phyloP scores from a whole-genome alignment of 2,329 filamentous ascomycete genomes.

The Penicillium sp. region DNA sequence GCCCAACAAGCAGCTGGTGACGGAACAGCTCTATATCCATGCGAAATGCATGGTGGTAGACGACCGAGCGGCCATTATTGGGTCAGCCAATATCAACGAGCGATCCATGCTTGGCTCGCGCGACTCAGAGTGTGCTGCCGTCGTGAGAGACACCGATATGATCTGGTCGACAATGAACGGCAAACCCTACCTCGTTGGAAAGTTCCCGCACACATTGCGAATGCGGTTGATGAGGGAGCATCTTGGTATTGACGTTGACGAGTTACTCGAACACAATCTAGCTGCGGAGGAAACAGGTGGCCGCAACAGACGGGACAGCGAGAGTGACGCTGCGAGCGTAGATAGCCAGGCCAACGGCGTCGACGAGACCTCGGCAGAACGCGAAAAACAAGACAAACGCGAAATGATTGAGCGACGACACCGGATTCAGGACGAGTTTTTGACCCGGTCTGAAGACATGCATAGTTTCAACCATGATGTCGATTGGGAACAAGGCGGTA shows the following conservation, averaged over 20 bases:
- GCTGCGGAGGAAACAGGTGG: slow-evolving; percentile 55
- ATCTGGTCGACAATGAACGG: slow-evolving; percentile 89
- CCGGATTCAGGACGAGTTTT: slow-evolving; percentile 53
- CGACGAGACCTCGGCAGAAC: slow-evolving; percentile 28
- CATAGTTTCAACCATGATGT: slow-evolving; percentile 75
- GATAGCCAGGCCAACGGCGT: slow-evolving; percentile 18
- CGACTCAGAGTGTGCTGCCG: slow-evolving; percentile 86
- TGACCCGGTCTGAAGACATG: slow-evolving; percentile 53
- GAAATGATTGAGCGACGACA: slow-evolving; percentile 42
- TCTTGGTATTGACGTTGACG: slow-evolving; percentile 90
- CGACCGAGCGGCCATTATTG: slow-evolving; percentile 87
- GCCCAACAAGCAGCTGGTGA: slow-evolving; percentile 74
- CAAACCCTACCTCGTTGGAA: slow-evolving; percentile 80
- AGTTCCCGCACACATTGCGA: slow-evolving; percentile 88
- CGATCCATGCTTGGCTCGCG: slow-evolving; percentile 88
- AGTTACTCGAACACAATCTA: slow-evolving; percentile 75
- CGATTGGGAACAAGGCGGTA: slow-evolving; percentile 57
- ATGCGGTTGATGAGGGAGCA: slow-evolving; percentile 96
- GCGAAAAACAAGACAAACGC: slow-evolving; percentile 37
- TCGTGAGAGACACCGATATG: slow-evolving; percentile 91
- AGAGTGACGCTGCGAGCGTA: slow-evolving; percentile 24
- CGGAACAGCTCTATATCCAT: slow-evolving; percentile 96
- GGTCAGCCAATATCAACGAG: slow-evolving; percentile 98
- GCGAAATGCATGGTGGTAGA: slow-evolving; percentile 96
- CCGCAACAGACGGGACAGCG: slow-evolving; percentile 56